Base-by-base conservation (phyloP, 2,329 filamentous ascomycete genomes). In the Capronia epimyces region DNA sequence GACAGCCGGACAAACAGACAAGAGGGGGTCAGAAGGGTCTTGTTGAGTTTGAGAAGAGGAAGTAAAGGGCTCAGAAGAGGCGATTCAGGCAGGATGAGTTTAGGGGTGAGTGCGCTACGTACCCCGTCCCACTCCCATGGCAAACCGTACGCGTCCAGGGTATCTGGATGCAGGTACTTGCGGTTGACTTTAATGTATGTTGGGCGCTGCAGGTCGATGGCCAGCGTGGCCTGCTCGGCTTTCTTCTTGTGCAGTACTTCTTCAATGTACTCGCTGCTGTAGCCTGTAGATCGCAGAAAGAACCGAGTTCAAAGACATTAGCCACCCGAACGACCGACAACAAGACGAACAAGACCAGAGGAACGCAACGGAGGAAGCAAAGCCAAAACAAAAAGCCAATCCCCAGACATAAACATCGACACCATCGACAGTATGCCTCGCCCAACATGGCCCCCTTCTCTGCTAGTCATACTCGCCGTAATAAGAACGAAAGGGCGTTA, bases 101-200 rank as follows among this genome's bases (percentile, higher is more conserved):
- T n/a, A n/a, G n/a, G n/a, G n/a, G n/a, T n/a, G n/a, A n/a, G n/a
- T n/a, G n/a, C n/a, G 22, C 22, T 25, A 57, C 56, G 34, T 49
- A 64, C 57, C 65, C 65, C 55, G 53, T 76, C 71, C 63, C 65
- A 75, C 29, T 73, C 70, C 73, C 73, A 76, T 13, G 71, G 65
- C 44, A 70, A 49, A 12, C 61, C 63, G 67, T 69, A 81, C 58
- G 66, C 65, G 20, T 72, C 67, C 52, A 76, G 58, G 10, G 72
- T 74, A 10, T 71, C 69, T 5, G 71, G 71, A n/a, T 68, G 63
- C 24, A 76, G 65, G 49, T 74, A 67, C 49, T 71, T 71, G 50
- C 65, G 67, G 53, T 75, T 69, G 40, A 75, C 72, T 66, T 73
- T 73, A 56, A 74, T 71, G 63, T 67, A 74, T 18, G 69, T 72